Base-by-base conservation (phyloP, 176 grass and related monocot species). In the Avena sativa region DNA sequence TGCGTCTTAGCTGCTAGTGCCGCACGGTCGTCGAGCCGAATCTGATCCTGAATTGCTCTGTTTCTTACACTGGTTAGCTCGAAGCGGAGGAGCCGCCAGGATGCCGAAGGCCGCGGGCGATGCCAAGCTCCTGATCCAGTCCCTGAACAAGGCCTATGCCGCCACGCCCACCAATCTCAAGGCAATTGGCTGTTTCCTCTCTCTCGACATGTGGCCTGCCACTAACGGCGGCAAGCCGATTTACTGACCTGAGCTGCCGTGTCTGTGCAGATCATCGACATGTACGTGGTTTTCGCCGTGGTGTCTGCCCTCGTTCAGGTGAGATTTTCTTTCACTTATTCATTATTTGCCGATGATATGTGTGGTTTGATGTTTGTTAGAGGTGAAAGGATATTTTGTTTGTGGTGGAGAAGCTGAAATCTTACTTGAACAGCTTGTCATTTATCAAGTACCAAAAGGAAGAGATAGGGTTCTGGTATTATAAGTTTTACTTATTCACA, bases 221-320 rank as follows among this genome's bases (percentile, higher is more conserved):
- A 8, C 71, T 9, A 5, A 0, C 5, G 9, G 1, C 4, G 3
- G 13, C 46, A 15, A 15, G 71, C 44, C 2, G 40, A 9, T 74
- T 74, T 6, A 28, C 15, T 89, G 15, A 69, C 25, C 16, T 30
- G 0, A 28, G 17, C 44, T 60, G 6, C 53, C 12, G 60, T 64
- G 21, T 32, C 12, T 63, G 62, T 78, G 85, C 83, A 99, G 97
- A 96, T 96, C 16, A 90, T 99, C 48, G 97, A 96, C 86, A 66
- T 99, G 21, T 99, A 96, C 13, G 92, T 96, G 81, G 79, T 94
- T 81, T 96, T 90, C 10, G 87, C 92, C 0, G 81, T 99, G 14
- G 81, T 87, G 9, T 93, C 90, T 77, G 91, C 91, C 80, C 57
- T 96, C 28, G 86, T 94, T 86, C 92, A 99, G 91, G 97, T 93